Evolutionary conservation across 140 eudicot genomes (phyloP).

Genomic region (Erigeron philadelphicus): DNA sequence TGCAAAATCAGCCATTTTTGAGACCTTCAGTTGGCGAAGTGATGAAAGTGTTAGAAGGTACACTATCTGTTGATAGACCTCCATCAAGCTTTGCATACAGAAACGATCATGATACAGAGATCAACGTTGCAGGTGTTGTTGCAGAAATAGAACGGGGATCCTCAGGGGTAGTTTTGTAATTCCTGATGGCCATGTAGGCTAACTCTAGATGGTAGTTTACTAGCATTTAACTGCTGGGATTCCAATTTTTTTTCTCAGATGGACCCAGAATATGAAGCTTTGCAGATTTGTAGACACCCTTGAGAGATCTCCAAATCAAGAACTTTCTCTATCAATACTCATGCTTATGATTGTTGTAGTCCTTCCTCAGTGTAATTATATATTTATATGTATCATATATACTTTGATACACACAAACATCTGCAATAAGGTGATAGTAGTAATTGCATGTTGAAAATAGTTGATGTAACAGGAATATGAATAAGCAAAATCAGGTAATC

Average conservation of each 20-base stretch:
- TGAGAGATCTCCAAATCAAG: constrained; percentile 6
- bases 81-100: constrained; percentile 40
- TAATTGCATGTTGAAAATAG: too few relatives aligned
- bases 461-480: too few relatives aligned
- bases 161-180: constrained; percentile 27
- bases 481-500: too few relatives aligned
- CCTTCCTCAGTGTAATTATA: too few relatives aligned
- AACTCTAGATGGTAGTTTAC: constrained; percentile 30
- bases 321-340: neutral
- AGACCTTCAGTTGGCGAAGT: constrained; percentile 81
- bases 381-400: neutral
- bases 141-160: constrained; percentile 20
- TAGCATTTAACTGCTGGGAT: constrained; percentile 26
- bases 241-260: constrained; percentile 25
- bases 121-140: constrained; percentile 15
- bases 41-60: constrained; percentile 68
- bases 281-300: constrained; percentile 8
- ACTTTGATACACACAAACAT: neutral
- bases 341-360: neutral
- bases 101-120: constrained; percentile 29
- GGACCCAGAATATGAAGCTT: constrained; percentile 25
- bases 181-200: constrained; percentile 17
- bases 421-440: too few relatives aligned
- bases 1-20: constrained; percentile 63
- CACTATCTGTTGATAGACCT: constrained; percentile 66